phyloP scores from a whole-genome alignment of 768 basidiomycete genomes.

The Panaeolus papilionaceus region DNA sequence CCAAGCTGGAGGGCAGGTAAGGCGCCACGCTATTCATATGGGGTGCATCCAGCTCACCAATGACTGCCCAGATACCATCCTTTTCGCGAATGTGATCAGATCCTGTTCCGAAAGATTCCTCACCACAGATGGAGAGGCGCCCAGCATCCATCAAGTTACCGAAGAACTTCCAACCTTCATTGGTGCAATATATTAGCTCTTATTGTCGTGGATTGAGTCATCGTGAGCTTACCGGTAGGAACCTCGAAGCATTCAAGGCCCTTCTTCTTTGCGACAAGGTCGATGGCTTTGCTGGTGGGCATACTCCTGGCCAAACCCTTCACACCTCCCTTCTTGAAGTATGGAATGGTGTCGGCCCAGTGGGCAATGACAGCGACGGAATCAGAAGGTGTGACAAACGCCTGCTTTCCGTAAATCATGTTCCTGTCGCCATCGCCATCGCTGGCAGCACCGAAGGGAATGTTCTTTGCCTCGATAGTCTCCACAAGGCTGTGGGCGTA shows the following conservation, averaged over 20 bases:
- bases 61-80: constrained; percentile 97
- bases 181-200: constrained; percentile 11
- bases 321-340: constrained; percentile 90
- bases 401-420: constrained; percentile 99
- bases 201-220: neutral
- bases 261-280: constrained; percentile 94
- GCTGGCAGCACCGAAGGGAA: constrained; percentile 94
- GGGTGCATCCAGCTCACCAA: constrained; percentile 61
- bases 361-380: constrained; percentile 99
- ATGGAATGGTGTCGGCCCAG: constrained; percentile 92
- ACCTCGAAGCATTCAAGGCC: constrained; percentile 94
- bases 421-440: constrained; percentile 99
- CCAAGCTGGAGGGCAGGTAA: constrained; percentile 70
- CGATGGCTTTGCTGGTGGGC: constrained; percentile 98
- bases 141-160: constrained; percentile 99
- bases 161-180: constrained; percentile 97
- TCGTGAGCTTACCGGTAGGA: constrained; percentile 75
- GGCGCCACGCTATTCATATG: neutral
- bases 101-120: constrained; percentile 99
- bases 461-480: constrained; percentile 83
- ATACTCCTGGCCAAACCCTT: constrained; percentile 97
- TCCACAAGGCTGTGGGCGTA: constrained; percentile 96
- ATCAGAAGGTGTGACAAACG: constrained; percentile 98
- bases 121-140: constrained; percentile 96
- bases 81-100: constrained; percentile 99